Evolutionary conservation across 768 basidiomycete species (phyloP).

Genomic region (Coprinellus micaceus): DNA sequence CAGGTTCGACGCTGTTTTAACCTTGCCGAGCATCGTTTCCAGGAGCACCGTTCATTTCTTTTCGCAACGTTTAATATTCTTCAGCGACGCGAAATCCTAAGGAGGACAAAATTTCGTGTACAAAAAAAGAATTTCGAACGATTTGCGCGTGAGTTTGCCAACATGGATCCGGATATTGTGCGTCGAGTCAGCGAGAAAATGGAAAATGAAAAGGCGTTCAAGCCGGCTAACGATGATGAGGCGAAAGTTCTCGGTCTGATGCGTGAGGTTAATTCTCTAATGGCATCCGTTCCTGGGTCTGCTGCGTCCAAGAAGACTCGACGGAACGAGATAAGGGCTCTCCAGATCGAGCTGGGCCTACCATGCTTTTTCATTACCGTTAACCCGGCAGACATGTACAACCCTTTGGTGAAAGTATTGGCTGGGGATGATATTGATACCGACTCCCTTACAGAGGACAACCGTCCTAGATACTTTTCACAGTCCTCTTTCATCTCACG

Average conservation of each 20-base stretch:
- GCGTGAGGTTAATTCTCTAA: slow-evolving; percentile 15
- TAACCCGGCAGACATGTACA: slow-evolving; percentile 41
- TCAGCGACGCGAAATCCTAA: slow-evolving; percentile 26
- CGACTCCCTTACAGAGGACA: slow-evolving; percentile 22
- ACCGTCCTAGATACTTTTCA: slow-evolving; percentile 26
- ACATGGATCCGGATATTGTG: slow-evolving; percentile 21
- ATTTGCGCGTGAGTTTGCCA: slow-evolving; percentile 22
- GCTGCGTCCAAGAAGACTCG: slow-evolving; percentile 21
- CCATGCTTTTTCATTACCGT: slow-evolving; percentile 43
- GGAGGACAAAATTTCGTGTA: slow-evolving; percentile 30
- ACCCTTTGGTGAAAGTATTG: slow-evolving; percentile 38
- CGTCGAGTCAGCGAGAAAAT: slow-evolving; percentile 21
- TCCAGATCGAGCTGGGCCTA: slow-evolving; percentile 31
- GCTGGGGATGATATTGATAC: slow-evolving; percentile 33
- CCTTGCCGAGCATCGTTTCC: slow-evolving; percentile 30
- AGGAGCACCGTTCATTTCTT: slow-evolving; percentile 36
- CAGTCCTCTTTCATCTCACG: slow-evolving; percentile 32
- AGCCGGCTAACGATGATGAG: slow-evolving; percentile 20
- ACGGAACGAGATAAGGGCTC: slow-evolving; percentile 35
- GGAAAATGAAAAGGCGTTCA: not conserved
- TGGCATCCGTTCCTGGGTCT: slow-evolving; percentile 26
- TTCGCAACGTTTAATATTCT: slow-evolving; percentile 41
- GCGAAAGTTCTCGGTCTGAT: slow-evolving; percentile 18
- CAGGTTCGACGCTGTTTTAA: slow-evolving; percentile 32
- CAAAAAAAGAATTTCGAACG: slow-evolving; percentile 19